phyloP scores from a whole-genome alignment of 2,329 filamentous ascomycete genomes.

The Talaromyces sp. region DNA sequence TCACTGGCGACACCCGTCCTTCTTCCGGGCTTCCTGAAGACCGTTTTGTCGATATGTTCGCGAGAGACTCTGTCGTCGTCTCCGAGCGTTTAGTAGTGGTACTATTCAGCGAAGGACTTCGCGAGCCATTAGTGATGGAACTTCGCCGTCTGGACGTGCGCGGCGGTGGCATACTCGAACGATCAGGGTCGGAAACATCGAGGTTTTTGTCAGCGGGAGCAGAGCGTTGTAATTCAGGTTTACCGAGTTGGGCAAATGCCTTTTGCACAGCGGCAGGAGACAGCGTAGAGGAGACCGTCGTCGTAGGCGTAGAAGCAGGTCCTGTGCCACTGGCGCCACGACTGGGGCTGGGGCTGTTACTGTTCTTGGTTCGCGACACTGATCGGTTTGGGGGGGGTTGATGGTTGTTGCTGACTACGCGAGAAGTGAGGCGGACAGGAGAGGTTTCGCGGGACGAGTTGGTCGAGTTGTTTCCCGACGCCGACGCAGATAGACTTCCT shows the following conservation, averaged over 20 bases:
- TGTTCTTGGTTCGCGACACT: constrained; percentile 62
- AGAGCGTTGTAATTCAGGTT: constrained; percentile 62
- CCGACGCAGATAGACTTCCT: constrained; percentile 28
- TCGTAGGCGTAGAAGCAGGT: constrained; percentile 26
- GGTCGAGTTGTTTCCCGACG: constrained; percentile 45
- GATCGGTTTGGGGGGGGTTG: constrained; percentile 35
- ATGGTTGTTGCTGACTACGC: constrained; percentile 29
- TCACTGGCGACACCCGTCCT: constrained; percentile 24
- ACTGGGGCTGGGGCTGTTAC: constrained; percentile 63
- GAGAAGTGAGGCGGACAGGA: constrained; percentile 37
- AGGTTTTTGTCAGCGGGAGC: constrained; percentile 57
- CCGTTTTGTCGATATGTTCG: constrained; percentile 39
- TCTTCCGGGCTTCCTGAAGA: constrained; percentile 24
- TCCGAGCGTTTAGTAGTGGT: constrained; percentile 25
- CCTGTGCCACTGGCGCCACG: constrained; percentile 47
- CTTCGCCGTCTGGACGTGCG: constrained; percentile 21
- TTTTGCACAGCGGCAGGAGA: constrained; percentile 63
- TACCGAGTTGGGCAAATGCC: constrained; percentile 65
- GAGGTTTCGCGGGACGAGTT: constrained; percentile 50
- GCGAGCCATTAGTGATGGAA: constrained; percentile 16
- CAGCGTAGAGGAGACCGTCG: constrained; percentile 39
- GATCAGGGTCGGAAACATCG: constrained; percentile 63
- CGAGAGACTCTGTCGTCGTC: constrained; percentile 23
- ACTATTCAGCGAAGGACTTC: constrained; percentile 8
- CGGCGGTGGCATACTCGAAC: constrained; percentile 47